Evolutionary conservation across 257 asterid species (phyloP).

Genomic region (Haberlea rhodopensis): DNA sequence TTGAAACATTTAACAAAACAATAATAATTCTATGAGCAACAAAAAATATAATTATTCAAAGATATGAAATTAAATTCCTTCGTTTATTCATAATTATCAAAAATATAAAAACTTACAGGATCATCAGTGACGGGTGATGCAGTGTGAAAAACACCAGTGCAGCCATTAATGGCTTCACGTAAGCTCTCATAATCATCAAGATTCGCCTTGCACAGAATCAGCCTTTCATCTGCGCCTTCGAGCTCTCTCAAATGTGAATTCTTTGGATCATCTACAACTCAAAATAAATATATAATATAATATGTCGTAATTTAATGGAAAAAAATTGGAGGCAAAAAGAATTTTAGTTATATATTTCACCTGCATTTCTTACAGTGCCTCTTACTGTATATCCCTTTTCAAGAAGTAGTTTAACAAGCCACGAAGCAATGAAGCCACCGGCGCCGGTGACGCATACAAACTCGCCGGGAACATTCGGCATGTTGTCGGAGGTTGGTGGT

Average conservation of each 20-base stretch:
- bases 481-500: constrained; percentile 23
- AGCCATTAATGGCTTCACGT: constrained; percentile 71
- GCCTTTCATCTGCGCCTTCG: constrained; percentile 85
- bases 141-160: constrained; percentile 97
- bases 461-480: constrained; percentile 67
- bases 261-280: constrained; percentile 65
- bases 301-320: not conserved
- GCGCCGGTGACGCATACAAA: constrained; percentile 96
- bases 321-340: not conserved
- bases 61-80: too few species aligned
- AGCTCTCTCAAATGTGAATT: constrained; percentile 72
- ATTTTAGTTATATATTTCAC: constrained; percentile 24
- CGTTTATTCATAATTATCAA: too few species aligned
- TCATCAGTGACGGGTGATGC: constrained; percentile 95
- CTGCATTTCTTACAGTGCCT: constrained; percentile 95
- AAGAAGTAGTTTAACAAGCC: constrained; percentile 90
- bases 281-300: not conserved
- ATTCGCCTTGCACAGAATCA: constrained; percentile 69
- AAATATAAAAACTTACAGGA: constrained; percentile 50
- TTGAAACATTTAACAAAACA: not conserved
- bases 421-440: constrained; percentile 95
- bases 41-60: too few species aligned
- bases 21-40: not conserved
- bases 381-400: constrained; percentile 81
- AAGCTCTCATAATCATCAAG: constrained; percentile 75